Base-by-base conservation (phyloP, 106 monocot genomes). In the Phalaenopsis equestris region DNA sequence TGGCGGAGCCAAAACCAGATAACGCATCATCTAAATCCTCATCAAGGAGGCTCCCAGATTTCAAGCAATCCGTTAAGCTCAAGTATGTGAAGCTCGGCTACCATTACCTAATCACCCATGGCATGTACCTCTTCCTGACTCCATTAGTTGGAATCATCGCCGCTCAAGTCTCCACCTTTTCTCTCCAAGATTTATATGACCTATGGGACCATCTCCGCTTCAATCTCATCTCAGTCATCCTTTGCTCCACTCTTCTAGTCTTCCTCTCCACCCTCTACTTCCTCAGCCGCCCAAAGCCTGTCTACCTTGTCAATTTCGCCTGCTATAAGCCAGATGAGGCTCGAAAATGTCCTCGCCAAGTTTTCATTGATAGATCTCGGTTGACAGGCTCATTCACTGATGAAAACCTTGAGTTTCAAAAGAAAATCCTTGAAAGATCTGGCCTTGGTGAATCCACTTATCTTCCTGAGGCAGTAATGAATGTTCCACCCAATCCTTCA, bases 71-170 rank as follows among this genome's bases (percentile, higher is more conserved):
- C 3, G 43, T 81, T 15, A 81, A 81, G 57, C 81, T 81, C 75
- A 81, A 81, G 38, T 81, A 81, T 75, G 81, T 81, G 6, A 81
- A 81, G 57, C 75, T 81, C 0, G 81, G 81, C 21, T 81, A 81
- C 75, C 81, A 81, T 16, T 81, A 81, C 41, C 56, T 81, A 18
- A 81, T 81, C 74, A 81, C 81, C 45, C 81, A 81, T 81, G 81
- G 72, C 43, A 72, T 80, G 48, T 55, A 38, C 80, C 80, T 80
- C 70, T 80, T 80, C 80, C 72, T 80, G 8, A 45, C 72, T 37
- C 80, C 80, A 23, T 36, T 80, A 30, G 24, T 52, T 19, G 80
- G 42, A 18, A 52, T 80, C 37, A 7, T 80, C 72, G 70, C 52
- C 1, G 72, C 80, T 38, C 80, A 80, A 72, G 38, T 80, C 72